Evolutionary conservation across 495 filamentous ascomycete species (phyloP).

Genomic region (Talaromyces wortmannii): DNA sequence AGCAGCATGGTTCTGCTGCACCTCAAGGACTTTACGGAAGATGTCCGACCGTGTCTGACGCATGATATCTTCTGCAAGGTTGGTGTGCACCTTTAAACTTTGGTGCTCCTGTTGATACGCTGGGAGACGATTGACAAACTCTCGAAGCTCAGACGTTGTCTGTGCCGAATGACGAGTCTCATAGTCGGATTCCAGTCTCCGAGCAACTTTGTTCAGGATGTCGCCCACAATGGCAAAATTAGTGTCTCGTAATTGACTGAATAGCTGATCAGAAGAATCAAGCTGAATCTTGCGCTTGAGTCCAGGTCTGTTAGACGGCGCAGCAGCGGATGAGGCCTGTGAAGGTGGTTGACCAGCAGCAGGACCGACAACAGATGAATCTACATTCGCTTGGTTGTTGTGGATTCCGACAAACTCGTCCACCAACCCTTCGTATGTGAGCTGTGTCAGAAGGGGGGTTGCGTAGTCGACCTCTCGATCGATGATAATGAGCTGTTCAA

Average conservation of each 20-base stretch:
- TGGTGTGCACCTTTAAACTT: slow-evolving; percentile 83
- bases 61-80: slow-evolving; percentile 90
- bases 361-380: slow-evolving; percentile 80
- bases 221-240: slow-evolving; percentile 93
- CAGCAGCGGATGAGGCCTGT: slow-evolving; percentile 45
- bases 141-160: slow-evolving; percentile 80
- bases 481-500: slow-evolving; percentile 88
- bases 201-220: slow-evolving; percentile 83
- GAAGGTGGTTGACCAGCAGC: slow-evolving; percentile 44
- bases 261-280: slow-evolving; percentile 85
- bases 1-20: slow-evolving; percentile 93
- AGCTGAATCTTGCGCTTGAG: slow-evolving; percentile 88
- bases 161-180: slow-evolving; percentile 85
- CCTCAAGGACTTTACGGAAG: slow-evolving; percentile 82
- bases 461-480: slow-evolving; percentile 93
- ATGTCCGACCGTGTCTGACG: slow-evolving; percentile 80
- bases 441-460: slow-evolving; percentile 83
- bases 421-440: slow-evolving; percentile 95
- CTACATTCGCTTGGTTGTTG: slow-evolving; percentile 85
- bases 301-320: slow-evolving; percentile 46
- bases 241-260: slow-evolving; percentile 78
- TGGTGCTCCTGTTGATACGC: slow-evolving; percentile 91
- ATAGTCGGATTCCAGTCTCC: slow-evolving; percentile 80
- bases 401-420: slow-evolving; percentile 91
- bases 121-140: slow-evolving; percentile 87